Evolutionary conservation across 2,329 filamentous ascomycete species (phyloP), one percentile per base, ranked within the genome.

Genomic region (Cytospora leucostoma): DNA sequence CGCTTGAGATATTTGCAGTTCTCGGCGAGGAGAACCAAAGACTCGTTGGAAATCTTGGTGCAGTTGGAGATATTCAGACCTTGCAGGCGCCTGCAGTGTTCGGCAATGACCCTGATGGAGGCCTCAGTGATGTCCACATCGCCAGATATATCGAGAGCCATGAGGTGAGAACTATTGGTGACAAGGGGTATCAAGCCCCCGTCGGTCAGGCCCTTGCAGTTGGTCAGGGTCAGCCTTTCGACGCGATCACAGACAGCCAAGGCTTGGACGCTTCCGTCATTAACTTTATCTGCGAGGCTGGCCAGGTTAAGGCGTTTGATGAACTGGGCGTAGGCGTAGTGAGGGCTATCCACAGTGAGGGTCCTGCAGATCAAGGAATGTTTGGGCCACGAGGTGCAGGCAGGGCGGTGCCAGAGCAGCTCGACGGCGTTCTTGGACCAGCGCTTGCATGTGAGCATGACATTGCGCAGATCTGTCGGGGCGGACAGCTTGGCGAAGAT

Each of bases 391-490:
- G 88, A 92, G 71, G 90, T 93, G 78, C 95, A 98, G 34, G 92
- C 88, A 1, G 95, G 95, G 47, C 95, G 86, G 75, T 97, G 93
- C 95, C 95, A 99, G 27, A 99, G 83, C 68, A 97, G 84, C 67
- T 95, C 94, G 69, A 98, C 95, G 58, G 91, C 89, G 73, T 97
- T 97, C 67, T 90, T 84, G 34, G 95, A 91, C 95, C 95, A 99
- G 67, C 89, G 87, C 76, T 93, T 93, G 72, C 89, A 97, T n/a
- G 97, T 93, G 68, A 95, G 82, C 91, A 98, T 93, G 77, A 91
- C 96, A 76, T 88, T 89, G 69, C 92, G 84, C 69, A 97, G 84
- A 72, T 99, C 94, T 52, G 82, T 79, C 2, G 93, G 84, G 13
- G 84, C 86, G 71, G 82, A 88, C 63, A 99, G 85, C 75, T 93